Evolutionary conservation across 2,329 filamentous ascomycete genomes (phyloP).

Genomic region (Knufia fluminis): DNA sequence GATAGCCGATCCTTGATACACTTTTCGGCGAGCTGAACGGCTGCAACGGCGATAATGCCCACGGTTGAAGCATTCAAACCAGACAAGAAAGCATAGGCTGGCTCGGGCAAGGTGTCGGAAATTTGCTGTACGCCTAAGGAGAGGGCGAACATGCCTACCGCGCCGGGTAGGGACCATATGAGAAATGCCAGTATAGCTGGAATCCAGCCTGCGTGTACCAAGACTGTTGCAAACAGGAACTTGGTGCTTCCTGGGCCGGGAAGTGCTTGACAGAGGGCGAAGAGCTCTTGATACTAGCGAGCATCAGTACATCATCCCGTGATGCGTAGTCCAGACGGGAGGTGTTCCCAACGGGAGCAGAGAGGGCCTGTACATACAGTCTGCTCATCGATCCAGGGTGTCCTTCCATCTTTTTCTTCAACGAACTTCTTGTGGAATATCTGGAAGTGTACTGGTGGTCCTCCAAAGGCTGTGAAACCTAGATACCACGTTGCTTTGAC

Average conservation of each 20-base stretch:
- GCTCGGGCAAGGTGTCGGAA: conserved; percentile 47
- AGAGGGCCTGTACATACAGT: conserved; percentile 39
- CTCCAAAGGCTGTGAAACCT: conserved; percentile 58
- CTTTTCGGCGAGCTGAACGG: conserved; percentile 57
- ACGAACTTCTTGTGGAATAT: conserved; percentile 58
- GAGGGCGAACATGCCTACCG: conserved; percentile 60
- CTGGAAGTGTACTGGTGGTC: conserved; percentile 61
- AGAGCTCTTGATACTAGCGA: conserved; percentile 58
- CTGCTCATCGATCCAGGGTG: conserved; percentile 60
- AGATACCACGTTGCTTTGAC: conserved; percentile 46
- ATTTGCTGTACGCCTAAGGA: conserved; percentile 57
- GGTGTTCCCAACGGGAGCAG: neutral
- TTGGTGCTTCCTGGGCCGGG: conserved; percentile 63
- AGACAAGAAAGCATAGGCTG: conserved; percentile 60
- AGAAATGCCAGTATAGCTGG: conserved; percentile 52
- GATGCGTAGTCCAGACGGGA: too few species aligned
- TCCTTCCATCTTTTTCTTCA: conserved; percentile 33
- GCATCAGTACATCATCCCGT: too few species aligned
- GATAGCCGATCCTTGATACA: conserved; percentile 58
- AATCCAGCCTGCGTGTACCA: conserved; percentile 54
- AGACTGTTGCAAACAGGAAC: conserved; percentile 59
- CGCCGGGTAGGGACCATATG: conserved; percentile 62
- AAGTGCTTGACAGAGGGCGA: conserved; percentile 59
- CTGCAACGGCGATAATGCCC: conserved; percentile 62
- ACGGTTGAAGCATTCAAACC: conserved; percentile 65